Percentiles rank a stretch among this genome's conserved stretches.
These are phyloP conservation scores for Populus ilicifolia DNA, from an alignment of 345 rosid genomes.

Conservation along the genomic window DNA sequence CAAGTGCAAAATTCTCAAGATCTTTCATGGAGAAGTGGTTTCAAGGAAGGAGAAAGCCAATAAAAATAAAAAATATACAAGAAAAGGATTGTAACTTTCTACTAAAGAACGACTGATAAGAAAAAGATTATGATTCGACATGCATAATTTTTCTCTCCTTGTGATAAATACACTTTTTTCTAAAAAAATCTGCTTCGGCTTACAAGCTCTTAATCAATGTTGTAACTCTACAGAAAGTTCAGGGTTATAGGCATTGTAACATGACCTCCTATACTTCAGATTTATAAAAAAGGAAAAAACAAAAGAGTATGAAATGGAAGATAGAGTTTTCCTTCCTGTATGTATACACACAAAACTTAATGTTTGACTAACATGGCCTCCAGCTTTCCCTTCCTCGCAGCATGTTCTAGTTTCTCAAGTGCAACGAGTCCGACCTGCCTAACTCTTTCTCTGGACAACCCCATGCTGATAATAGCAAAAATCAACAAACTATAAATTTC, in stretches of 20 bases:
- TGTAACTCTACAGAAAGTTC: background rate
- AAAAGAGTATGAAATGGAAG: background rate
- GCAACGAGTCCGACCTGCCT: conserved; percentile 92
- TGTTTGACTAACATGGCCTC: conserved; percentile 76
- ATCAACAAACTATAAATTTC: background rate
- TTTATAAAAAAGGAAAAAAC: conserved; percentile 4
- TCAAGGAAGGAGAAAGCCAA: too few relatives aligned
- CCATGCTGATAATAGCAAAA: conserved; percentile 51
- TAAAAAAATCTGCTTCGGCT: background rate
- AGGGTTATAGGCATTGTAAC: background rate
- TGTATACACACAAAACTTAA: conserved; percentile 38
- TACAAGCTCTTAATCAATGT: background rate
- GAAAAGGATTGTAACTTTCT: too few relatives aligned
- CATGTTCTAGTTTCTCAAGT: conserved; percentile 81
- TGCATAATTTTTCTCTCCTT: background rate
- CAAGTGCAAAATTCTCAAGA: too few relatives aligned
- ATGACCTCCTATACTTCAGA: background rate
- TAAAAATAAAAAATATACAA: too few relatives aligned
- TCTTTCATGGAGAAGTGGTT: too few relatives aligned
- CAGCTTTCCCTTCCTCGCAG: conserved; percentile 77
- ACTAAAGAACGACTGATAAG: too few relatives aligned
- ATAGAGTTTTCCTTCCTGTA: conserved; percentile 33
- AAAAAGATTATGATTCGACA: background rate
- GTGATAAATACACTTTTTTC: background rate
- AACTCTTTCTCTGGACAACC: conserved; percentile 90